Base-by-base conservation (phyloP, 2,329 filamentous ascomycete genomes). In the Aspergillus tamarii region DNA sequence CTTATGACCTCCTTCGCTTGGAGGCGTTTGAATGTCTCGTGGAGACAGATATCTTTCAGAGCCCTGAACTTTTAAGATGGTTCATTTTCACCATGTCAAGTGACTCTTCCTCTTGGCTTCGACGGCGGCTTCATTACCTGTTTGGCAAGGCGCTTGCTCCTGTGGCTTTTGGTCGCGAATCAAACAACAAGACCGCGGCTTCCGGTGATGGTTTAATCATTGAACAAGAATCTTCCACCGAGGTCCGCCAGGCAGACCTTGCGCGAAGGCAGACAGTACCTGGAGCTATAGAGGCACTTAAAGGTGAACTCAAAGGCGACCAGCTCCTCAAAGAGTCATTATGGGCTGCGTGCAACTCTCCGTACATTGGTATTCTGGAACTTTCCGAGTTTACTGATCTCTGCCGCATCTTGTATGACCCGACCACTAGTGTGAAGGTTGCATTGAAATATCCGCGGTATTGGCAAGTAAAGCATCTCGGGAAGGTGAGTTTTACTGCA, bases 1-100 rank as follows among this genome's bases (percentile, higher is more conserved):
- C 88, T 23, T 86, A 85, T 60, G 85, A 88, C 56, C 82, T 85
- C 62, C 84, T 90, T 30, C 85, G 88, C 6, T 67, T 88, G 21
- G 82, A 84, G 60, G 87, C 87, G 3, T 89, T 88, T 74, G 78
- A 83, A 28, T 86, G 84, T 64, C 77, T 90, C 1, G 78, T 86
- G 34, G 83, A 86, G 21, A 78, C 88, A 11, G 85, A 85, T 57
- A 77, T 87, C 60, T 82, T 85, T 43, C 80, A 80, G 43, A 79
- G 81, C 53, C 78, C 84, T 12, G 78, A 81, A 11, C 78, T 89
- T 21, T 72, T 89, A 60, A 81, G 78, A 43, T 88, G 86, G 77
- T 78, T 89, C 61, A 76, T 89, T 41, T 84, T 84, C 66, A 84
- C 82, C 23, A 82, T 89, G 71, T 82, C 82, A 1, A 81, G 82